Conservation (phyloP, 495 filamentous ascomycete genomes). For the Hyaloscypha variabilis region DNA sequence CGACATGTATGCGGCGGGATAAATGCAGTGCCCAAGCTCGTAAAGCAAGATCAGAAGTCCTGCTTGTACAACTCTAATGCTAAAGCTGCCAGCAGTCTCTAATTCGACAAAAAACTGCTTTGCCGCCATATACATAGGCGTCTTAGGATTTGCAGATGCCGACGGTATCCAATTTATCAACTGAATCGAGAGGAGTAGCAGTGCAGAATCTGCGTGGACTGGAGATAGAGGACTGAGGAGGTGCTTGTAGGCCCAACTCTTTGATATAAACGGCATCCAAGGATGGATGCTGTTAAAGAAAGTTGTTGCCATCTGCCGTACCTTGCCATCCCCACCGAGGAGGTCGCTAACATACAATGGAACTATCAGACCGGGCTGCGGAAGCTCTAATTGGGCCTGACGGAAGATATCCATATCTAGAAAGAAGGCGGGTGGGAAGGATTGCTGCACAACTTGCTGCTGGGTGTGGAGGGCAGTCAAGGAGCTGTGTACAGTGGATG, state of each 20-base stretch:
- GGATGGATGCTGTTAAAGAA: neutral
- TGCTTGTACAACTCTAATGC: neutral
- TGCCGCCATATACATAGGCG: neutral
- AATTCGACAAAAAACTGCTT: neutral
- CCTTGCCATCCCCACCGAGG: neutral
- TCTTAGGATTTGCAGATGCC: neutral
- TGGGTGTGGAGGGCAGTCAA: neutral
- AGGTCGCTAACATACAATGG: neutral
- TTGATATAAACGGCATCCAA: neutral
- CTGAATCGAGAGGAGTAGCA: neutral
- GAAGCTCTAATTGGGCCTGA: neutral
- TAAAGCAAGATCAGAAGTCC: neutral
- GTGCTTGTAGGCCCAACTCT: neutral
- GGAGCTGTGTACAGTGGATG: neutral
- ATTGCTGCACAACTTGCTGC: neutral
- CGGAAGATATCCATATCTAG: neutral
- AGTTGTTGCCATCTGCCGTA: neutral
- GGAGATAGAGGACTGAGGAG: neutral
- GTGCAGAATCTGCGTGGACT: neutral
- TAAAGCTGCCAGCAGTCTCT: neutral
- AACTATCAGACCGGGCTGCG: neutral
- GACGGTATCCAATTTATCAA: neutral
- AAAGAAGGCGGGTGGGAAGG: neutral
- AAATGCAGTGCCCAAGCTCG: constrained; percentile 1
- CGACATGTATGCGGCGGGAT: neutral